Conservation (phyloP, 305 asterid species). For the Fraxinus velutina region DNA sequence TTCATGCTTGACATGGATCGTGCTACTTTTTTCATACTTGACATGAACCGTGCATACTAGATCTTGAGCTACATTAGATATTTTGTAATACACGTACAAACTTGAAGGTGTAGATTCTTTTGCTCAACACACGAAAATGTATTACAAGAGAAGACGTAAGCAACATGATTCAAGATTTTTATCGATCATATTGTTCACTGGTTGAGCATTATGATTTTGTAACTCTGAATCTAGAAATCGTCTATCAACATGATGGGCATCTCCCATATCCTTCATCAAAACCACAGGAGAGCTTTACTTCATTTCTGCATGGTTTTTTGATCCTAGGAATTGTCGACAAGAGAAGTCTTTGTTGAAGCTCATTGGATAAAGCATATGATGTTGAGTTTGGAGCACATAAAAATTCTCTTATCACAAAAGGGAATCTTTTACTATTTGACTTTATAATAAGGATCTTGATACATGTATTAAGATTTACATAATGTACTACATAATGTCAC, state of each 20-base stretch:
- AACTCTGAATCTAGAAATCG: slow-evolving; percentile 57
- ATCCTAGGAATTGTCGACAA: slow-evolving; percentile 26
- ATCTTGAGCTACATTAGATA: not conserved
- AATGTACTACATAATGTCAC: not conserved
- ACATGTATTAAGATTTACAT: too few relatives aligned
- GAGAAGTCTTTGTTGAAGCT: slow-evolving; percentile 39
- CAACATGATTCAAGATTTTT: slow-evolving; percentile 79
- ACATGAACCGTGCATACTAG: not conserved
- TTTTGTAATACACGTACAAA: not conserved
- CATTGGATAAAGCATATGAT: slow-evolving; percentile 36
- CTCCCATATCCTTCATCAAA: slow-evolving; percentile 51
- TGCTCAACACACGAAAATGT: slow-evolving; percentile 88
- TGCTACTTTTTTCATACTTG: not conserved
- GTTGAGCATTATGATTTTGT: slow-evolving; percentile 67
- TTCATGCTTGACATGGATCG: not conserved
- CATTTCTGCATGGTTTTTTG: not conserved
- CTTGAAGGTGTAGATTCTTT: slow-evolving; percentile 86
- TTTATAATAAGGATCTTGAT: not conserved
- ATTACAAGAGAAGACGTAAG: slow-evolving; percentile 80
- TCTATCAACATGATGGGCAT: slow-evolving; percentile 44
- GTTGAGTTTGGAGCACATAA: not conserved
- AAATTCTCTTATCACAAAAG: not conserved
- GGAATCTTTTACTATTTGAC: not conserved
- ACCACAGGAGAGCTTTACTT: not conserved
- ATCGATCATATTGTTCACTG: slow-evolving; percentile 66